Evolutionary conservation across 2,329 filamentous ascomycete genomes (phyloP), one percentile per base, ranked within the genome.

Genomic region (Didymellaceae sp.): DNA sequence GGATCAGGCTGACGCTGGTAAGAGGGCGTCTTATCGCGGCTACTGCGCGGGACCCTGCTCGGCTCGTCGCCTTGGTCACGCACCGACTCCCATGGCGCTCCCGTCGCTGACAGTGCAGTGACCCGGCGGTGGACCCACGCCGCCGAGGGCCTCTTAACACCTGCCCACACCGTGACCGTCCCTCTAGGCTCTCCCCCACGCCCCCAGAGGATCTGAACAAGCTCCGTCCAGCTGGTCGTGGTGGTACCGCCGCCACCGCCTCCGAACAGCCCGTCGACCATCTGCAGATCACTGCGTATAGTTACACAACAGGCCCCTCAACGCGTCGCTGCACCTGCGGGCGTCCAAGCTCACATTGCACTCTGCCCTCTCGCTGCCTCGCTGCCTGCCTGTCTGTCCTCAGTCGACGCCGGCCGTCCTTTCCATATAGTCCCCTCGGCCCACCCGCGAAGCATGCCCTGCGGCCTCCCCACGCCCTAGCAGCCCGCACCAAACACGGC

Each of bases 241-340:
- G 34, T 41, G 41, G 41, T 45, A 22, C 39, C 45, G 44, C 44
- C 34, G 40, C 44, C 44, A 40, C 35, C 45, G 44, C 44, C 34
- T 47, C 44, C 44, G 34, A 28, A 13, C 33, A n/a, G 22, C 35
- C 35, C 33, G 40, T 28, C 40, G 34, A 35, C 34, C 11, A 34
- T 34, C 22, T 52, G 48, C 38, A 52, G 48, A 46, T 46, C 42
- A 18, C 21, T 14, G 37, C 41, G 35, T 52, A 52, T 42, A 52
- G 48, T 31, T 45, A 30, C 48, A 52, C 47, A 20, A 37, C 14
- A 14, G 4, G 7, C 35, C 47, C 41, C 47, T 45, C 47, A 35
- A 35, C 41, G 34, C 30, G 40, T 35, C 40, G 39, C 28, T 20
- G 10, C 37, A 5, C 24, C 20, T 2, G 20, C 21, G n/a, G 11